Percentiles rank a stretch among this genome's conserved stretches.
Evolutionary conservation across 176 grass and related monocot genomes (phyloP).

Genomic region (Triticum turgidum): DNA sequence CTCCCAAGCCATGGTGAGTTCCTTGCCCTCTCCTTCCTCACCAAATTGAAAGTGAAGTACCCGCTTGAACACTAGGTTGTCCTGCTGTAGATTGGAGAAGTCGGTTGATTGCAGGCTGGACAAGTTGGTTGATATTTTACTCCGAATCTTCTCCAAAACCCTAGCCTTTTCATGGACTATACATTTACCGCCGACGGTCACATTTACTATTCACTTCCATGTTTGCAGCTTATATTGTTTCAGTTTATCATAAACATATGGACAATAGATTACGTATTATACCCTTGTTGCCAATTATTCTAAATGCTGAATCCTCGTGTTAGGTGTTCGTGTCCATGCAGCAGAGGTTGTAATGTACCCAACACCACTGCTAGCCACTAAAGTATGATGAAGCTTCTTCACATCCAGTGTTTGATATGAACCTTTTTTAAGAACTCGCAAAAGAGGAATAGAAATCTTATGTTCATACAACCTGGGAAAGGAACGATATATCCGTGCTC

Average conservation of each 20-base stretch:
- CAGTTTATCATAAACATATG: neutral
- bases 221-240: constrained; percentile 4
- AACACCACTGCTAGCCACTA: neutral
- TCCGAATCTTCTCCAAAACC: neutral
- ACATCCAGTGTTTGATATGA: neutral
- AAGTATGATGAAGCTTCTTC: neutral
- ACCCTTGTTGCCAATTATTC: neutral
- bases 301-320: neutral
- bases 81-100: neutral
- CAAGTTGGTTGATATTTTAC: neutral
- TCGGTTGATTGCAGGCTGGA: neutral
- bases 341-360: neutral
- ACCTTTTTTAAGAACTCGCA: neutral
- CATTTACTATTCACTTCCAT: neutral
- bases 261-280: neutral
- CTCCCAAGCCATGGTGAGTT: constrained; percentile 8
- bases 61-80: neutral
- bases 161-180: neutral
- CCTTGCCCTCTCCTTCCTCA: neutral
- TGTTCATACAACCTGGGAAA: neutral
- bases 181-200: neutral
- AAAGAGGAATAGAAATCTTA: neutral
- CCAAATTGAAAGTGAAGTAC: neutral
- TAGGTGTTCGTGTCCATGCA: neutral
- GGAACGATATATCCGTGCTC: neutral